Evolutionary conservation across 257 asterid genomes (phyloP).

Genomic region (Plantago major): DNA sequence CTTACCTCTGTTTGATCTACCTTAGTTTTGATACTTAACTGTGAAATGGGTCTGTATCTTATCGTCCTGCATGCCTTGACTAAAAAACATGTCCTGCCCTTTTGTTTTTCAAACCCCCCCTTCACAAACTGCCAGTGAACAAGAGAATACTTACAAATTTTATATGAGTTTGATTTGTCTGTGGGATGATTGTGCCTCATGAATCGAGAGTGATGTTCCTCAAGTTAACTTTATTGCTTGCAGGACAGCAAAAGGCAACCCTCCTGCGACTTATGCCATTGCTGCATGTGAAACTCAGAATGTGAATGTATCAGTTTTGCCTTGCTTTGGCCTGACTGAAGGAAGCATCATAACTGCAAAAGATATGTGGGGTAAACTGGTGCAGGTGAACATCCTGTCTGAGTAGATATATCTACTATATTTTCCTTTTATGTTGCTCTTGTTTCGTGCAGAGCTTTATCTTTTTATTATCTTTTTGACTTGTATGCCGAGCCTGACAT

Average conservation of each 20-base stretch:
- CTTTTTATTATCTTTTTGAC: too few relatives aligned
- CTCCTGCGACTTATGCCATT: constrained; percentile 88
- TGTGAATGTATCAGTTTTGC: constrained; percentile 86
- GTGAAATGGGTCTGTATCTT: too few relatives aligned
- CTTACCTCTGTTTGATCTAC: too few relatives aligned
- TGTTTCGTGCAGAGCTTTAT: too few relatives aligned
- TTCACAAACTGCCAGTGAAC: too few relatives aligned
- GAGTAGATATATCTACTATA: neutral
- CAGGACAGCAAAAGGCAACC: constrained; percentile 92
- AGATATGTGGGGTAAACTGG: constrained; percentile 94
- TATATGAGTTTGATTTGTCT: neutral
- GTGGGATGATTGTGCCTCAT: neutral
- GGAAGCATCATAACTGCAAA: constrained; percentile 84
- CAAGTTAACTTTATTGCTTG: constrained; percentile 20
- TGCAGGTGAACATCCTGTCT: constrained; percentile 42
- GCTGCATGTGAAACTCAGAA: constrained; percentile 98
- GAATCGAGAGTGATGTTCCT: too few relatives aligned
- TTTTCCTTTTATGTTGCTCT: neutral
- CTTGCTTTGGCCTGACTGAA: constrained; percentile 84
- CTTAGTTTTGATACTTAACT: too few relatives aligned
- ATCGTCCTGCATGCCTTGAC: too few relatives aligned
- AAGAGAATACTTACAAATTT: too few relatives aligned
- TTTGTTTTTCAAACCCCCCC: too few relatives aligned
- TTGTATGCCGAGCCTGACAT: too few relatives aligned
- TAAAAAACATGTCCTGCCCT: too few relatives aligned